These are phyloP conservation scores for Tetrahymena malaccensis DNA, from an alignment of 73 alveolate species.

Conservation along the genomic window DNA sequence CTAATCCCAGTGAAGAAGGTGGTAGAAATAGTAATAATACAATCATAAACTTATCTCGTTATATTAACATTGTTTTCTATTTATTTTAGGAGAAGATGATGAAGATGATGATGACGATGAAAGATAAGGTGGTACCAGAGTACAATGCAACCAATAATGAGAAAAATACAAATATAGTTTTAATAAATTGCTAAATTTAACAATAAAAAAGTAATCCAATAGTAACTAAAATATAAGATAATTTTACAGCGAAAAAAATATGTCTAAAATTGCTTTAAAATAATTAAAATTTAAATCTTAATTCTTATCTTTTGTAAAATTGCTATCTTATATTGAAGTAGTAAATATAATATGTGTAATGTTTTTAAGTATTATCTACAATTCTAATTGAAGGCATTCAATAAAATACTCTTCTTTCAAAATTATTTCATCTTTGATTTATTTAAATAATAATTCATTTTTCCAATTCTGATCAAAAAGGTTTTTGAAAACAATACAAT, in stretches of 20 bases:
- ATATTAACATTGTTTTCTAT: background rate
- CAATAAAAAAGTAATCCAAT: background rate
- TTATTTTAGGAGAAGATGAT: background rate
- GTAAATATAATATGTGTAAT: background rate
- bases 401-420: background rate
- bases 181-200: constrained; percentile 15
- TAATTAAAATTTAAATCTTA: background rate
- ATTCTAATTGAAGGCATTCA: background rate
- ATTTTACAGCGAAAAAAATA: background rate
- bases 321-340: background rate
- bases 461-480: no score
- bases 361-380: background rate
- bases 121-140: constrained; percentile 13
- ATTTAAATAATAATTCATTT: no score
- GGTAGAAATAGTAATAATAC: background rate
- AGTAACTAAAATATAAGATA: background rate
- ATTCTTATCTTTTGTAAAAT: background rate
- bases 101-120: constrained; percentile 26
- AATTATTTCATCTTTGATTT: no score
- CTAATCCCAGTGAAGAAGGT: constrained; percentile 19
- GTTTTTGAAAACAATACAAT: no score
- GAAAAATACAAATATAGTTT: background rate
- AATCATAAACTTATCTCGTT: background rate
- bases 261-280: background rate
- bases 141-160: constrained; percentile 27